Conservation (phyloP, 352 stramenopile species). For the Phytophthora colocasiae region DNA sequence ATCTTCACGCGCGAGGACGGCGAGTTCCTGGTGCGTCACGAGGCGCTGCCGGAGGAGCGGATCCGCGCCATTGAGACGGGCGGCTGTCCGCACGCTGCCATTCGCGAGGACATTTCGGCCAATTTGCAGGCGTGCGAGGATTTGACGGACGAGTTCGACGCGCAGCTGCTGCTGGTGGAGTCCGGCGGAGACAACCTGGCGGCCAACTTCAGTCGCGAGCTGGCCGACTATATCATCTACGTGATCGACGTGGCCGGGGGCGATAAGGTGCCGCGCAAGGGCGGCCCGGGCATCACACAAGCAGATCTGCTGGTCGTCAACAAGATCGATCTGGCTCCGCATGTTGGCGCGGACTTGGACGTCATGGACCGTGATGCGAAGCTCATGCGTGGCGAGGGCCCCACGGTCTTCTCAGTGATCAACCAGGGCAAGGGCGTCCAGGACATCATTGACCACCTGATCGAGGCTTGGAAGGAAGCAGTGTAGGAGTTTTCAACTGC, state of each 20-base stretch:
- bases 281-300: slow-evolving; percentile 97
- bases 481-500: slow-evolving; percentile 22
- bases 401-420: slow-evolving; percentile 97
- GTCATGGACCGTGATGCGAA: slow-evolving; percentile 97
- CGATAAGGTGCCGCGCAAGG: slow-evolving; percentile 98
- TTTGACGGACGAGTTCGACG: slow-evolving; percentile 90
- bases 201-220: slow-evolving; percentile 97
- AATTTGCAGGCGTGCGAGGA: slow-evolving; percentile 97
- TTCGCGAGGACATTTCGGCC: slow-evolving; percentile 97
- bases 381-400: slow-evolving; percentile 94
- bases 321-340: slow-evolving; percentile 98
- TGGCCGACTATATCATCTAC: slow-evolving; percentile 99
- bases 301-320: slow-evolving; percentile 98
- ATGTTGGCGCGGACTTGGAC: slow-evolving; percentile 94
- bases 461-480: slow-evolving; percentile 41
- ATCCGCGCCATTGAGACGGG: slow-evolving; percentile 98
- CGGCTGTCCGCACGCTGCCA: slow-evolving; percentile 97
- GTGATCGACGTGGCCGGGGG: slow-evolving; percentile 98
- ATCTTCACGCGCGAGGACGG: slow-evolving; percentile 99
- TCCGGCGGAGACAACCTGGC: slow-evolving; percentile 96
- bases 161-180: slow-evolving; percentile 91
- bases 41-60: slow-evolving; percentile 89
- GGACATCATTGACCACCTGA: slow-evolving; percentile 91
- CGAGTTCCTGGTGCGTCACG: slow-evolving; percentile 96
- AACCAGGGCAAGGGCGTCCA: slow-evolving; percentile 91